Evolutionary conservation across 2,329 filamentous ascomycete genomes (phyloP), one percentile per base, ranked within the genome.

Genomic region (Aspergillus terreus): DNA sequence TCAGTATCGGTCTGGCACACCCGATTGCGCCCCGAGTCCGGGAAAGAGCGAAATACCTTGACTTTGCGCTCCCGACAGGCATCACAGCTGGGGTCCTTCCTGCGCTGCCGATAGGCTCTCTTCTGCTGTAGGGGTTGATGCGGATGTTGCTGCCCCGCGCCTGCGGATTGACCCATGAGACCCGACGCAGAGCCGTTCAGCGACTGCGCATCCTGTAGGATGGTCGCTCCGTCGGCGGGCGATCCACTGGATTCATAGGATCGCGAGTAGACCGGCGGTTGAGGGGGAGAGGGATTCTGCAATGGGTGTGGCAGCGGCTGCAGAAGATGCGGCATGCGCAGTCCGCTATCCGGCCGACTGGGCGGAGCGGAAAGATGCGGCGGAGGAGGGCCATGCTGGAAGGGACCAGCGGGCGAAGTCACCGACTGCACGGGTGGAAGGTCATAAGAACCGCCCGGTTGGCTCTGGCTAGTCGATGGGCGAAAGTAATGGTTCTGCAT

Each of bases 41-140:
- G 21, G 36, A 38, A n/a, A 19, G 45, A 23, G 25, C 41, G 47
- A 45, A 43, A 44, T 68, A 82, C 80, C 74, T 86, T 86, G 58
- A 86, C 83, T 72, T 86, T 86, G 44, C 83, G 79, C 66, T 99
- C 94, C 54, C 94, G 83, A 69, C 94, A 99, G 46, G 94, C 94
- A 76, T 99, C 94, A 71, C 94, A 99, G 66, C 91, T 97, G 1
- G 94, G 94, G 64, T 99, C 94, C 68, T 99, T 99, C 61, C 94
- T 83, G 59, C 94, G 81, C 70, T 99, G 94, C 21, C 94, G 85
- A 75, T 97, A 99, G 2, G 94, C 92, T 66, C 94, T 81, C 71
- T 97, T 97, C 70, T 95, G 69, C 44, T 69, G 90, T 30, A 87
- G 82, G 61, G 88, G 87, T 58, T 82, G 70, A 64, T 78, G 69